Evolutionary conservation across 805 yeast genomes (phyloP), one percentile per base, ranked within the genome.

Genomic region (Starmera caribaea): DNA sequence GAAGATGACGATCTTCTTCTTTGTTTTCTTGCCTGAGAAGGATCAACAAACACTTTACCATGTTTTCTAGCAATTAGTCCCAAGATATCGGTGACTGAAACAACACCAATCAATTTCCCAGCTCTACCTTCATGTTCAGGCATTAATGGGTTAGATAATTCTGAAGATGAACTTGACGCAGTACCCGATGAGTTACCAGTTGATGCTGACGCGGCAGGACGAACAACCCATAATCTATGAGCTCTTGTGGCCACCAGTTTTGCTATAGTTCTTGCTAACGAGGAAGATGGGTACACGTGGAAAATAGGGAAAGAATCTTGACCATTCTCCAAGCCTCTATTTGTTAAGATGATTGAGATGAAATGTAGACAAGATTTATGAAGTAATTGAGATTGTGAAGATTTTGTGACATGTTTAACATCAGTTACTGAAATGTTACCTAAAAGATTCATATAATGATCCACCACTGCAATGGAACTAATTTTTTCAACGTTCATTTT

Each of bases 231-330:
- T 41, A 84, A 63, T 58, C 98, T 73, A 63, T 90, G 98, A 3
- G 96, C 76, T 59, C 81, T 81, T 2, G 98, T 90, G 6, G 98
- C 97, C 12, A 90, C 97, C 49, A 90, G 68, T 59, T 92, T 90
- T 29, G 97, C 97, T 54, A 92, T 73, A 8, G 94, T 87, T 58
- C 96, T 74, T 29, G 87, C 95, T 38, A 92, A 69, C 0, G 92
- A 79, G 9, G 94, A 77, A 32, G 73, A 71, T 44, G 77, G 75
- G 45, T 85, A 81, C 21, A 90, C 96, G 58, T 90, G 95, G 71
- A 90, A 90, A 32, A 92, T 90, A 14, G 98, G 98, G 69, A 82
- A 90, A 33, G 94, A 87, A 65, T 90, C 98, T 61, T 89, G 88
- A 38, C 96, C 96, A 55, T 88, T 89, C 53, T 82, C 94, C 28